Base-by-base conservation (phyloP, 805 yeast genomes). In the Lipomyces sp. region DNA sequence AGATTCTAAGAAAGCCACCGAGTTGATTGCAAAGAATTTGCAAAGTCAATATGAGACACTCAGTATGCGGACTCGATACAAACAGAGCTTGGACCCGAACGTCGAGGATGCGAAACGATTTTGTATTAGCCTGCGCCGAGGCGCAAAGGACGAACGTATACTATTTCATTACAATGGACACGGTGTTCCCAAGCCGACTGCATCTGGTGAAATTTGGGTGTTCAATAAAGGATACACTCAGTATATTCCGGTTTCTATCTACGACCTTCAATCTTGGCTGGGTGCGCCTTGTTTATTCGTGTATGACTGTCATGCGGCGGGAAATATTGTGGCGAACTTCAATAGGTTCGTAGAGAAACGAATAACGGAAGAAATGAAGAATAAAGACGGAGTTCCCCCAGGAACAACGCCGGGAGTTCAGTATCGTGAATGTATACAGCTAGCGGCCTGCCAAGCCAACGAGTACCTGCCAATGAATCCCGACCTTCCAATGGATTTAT, bases 211-310 rank as follows among this genome's bases (percentile, higher is more conserved):
- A 75, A 91, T 95, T 34, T 95, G 99, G 99, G 98, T 95, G 10
- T 95, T 95, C 80, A 95, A 95, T 77, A 82, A 98, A 71, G 97
- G 97, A 1, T 95, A 93, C 76, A 95, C 99, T 0, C 99, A 95
- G 79, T 95, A 95, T 76, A 95, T 95, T 65, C 99, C 99, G 0
- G 95, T 95, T 1, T 90, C 97, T 8, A 79, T 95, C n/a, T 92
- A 90, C 77, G 99, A 95, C 74, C 80, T 95, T 58, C 99, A 95
- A 74, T 88, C 96, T 3, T 95, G 99, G 99, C 80, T 95, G 10
- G 99, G 99, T 8, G 98, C 98, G 0, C 99, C 99, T 0, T 94
- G 96, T 62, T 90, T 95, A 24, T 93, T 90, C 77, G 97, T 94
- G 55, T 92, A 89, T 77, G 99, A 95, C 79, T 92, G 98, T 76